Evolutionary conservation across 2,329 filamentous ascomycete genomes (phyloP).

Genomic region (Sphaerulina populicola): DNA sequence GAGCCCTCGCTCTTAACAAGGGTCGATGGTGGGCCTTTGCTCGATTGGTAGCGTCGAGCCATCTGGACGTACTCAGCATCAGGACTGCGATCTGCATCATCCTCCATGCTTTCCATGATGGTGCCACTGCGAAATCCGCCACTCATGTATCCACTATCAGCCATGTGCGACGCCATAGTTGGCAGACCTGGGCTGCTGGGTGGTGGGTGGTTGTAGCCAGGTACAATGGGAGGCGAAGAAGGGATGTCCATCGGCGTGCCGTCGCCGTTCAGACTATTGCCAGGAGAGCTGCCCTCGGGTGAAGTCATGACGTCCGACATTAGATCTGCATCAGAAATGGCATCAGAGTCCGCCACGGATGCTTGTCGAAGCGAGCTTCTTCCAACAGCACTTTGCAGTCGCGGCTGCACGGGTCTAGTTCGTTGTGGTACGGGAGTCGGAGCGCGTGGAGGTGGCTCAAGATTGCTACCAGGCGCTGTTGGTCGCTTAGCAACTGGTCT

Average conservation of each 20-base stretch:
- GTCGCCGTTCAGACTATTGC: constrained; percentile 37
- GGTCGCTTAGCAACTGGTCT: constrained; percentile 56
- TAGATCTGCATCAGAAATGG: constrained; percentile 27
- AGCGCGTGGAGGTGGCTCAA: constrained; percentile 65
- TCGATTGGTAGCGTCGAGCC: constrained; percentile 30
- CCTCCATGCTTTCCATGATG: constrained; percentile 59
- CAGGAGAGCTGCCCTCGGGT: constrained; percentile 43
- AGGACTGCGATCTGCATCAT: constrained; percentile 36
- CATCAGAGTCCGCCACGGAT: constrained; percentile 27
- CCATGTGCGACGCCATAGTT: constrained; percentile 37
- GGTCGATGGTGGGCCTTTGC: constrained; percentile 18
- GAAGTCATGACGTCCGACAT: constrained; percentile 41
- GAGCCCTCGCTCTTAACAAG: constrained; percentile 26
- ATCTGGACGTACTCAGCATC: constrained; percentile 34
- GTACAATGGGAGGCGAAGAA: constrained; percentile 80
- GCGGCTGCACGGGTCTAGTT: constrained; percentile 31
- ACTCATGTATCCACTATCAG: constrained; percentile 74
- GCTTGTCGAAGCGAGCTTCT: constrained; percentile 28
- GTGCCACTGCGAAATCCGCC: constrained; percentile 47
- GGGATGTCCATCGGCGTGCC: constrained; percentile 74
- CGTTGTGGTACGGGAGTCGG: constrained; percentile 63
- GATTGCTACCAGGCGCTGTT: constrained; percentile 45
- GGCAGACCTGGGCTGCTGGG: constrained; percentile 69
- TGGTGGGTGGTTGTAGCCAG: constrained; percentile 37
- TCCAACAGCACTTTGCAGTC: constrained; percentile 25